Percentiles rank a stretch among this genome's conserved stretches.
Conservation (phyloP, 176 grass and related monocot genomes). For the Otatea glauca region DNA sequence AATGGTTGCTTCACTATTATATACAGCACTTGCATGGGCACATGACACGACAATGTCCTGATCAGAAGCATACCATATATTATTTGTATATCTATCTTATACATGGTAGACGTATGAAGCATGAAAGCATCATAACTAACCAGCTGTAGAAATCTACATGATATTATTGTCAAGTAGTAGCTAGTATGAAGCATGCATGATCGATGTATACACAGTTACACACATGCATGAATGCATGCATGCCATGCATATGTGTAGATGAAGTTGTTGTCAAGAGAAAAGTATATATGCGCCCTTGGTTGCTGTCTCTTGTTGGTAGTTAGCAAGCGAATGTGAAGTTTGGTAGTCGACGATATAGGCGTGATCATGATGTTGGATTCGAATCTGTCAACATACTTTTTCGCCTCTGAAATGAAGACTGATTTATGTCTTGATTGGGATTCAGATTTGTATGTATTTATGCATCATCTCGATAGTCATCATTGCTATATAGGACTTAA, state of each 20-base stretch:
- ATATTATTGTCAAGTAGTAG: neutral
- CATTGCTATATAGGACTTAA: neutral
- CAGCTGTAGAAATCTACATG: neutral
- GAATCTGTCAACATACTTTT: constrained; percentile 42
- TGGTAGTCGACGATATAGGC: constrained; percentile 52
- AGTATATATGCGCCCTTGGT: constrained; percentile 23
- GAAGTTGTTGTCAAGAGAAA: constrained; percentile 40
- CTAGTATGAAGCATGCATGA: neutral
- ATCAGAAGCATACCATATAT: neutral
- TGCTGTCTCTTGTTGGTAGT: constrained; percentile 58
- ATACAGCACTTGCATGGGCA: constrained; percentile 16
- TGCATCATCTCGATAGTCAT: neutral
- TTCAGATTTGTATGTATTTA: constrained; percentile 29
- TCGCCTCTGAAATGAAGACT: constrained; percentile 27
- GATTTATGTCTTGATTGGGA: constrained; percentile 31
- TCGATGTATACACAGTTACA: neutral
- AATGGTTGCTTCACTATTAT: constrained; percentile 45
- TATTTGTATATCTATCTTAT: neutral
- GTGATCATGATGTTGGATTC: constrained; percentile 53
- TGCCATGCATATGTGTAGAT: neutral
- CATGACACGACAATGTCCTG: neutral
- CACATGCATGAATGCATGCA: no score
- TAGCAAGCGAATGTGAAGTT: constrained; percentile 66
- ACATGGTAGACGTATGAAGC: constrained; percentile 32
- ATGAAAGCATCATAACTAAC: constrained; percentile 35